These are phyloP conservation scores for Kodamaea nitidulidarum DNA, from an alignment of 805 yeast species.

Conservation along the genomic window DNA sequence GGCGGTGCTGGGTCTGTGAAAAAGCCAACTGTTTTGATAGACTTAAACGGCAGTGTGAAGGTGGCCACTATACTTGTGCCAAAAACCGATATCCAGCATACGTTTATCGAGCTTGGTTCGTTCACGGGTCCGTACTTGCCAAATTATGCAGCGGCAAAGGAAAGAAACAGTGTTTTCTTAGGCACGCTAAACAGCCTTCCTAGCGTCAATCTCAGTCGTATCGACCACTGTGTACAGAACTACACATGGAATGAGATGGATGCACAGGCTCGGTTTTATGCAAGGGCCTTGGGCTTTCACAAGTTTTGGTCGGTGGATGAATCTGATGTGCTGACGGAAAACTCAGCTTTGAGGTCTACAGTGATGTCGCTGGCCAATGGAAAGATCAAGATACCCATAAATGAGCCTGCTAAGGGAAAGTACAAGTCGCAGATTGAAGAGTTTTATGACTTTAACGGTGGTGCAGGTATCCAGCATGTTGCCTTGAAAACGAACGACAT, in stretches of 20 bases:
- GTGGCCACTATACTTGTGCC: slow-evolving; percentile 45
- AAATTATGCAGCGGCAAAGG: slow-evolving; percentile 27
- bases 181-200: slow-evolving; percentile 5
- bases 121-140: slow-evolving; percentile 51
- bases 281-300: slow-evolving; percentile 65
- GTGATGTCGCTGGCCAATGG: slow-evolving; percentile 74
- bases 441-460: slow-evolving; percentile 66
- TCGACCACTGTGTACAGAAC: slow-evolving; percentile 84
- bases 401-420: slow-evolving; percentile 73
- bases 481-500: slow-evolving; percentile 67
- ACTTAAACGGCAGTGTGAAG: slow-evolving; percentile 48
- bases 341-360: slow-evolving; percentile 64
- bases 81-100: slow-evolving; percentile 63
- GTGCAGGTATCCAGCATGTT: slow-evolving; percentile 83
- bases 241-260: slow-evolving; percentile 67
- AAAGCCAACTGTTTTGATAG: slow-evolving; percentile 29
- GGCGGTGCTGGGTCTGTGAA: slow-evolving; percentile 47
- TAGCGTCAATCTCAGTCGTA: slow-evolving; percentile 31
- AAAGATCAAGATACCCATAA: slow-evolving; percentile 71
- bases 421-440: slow-evolving; percentile 79
- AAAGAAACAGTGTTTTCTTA: slow-evolving; percentile 6
- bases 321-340: slow-evolving; percentile 62
- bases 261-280: slow-evolving; percentile 55
- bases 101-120: slow-evolving; percentile 51
- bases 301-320: slow-evolving; percentile 86